phyloP scores from a whole-genome alignment of 2,329 filamentous ascomycete genomes.

The Bipolaris zeicola region DNA sequence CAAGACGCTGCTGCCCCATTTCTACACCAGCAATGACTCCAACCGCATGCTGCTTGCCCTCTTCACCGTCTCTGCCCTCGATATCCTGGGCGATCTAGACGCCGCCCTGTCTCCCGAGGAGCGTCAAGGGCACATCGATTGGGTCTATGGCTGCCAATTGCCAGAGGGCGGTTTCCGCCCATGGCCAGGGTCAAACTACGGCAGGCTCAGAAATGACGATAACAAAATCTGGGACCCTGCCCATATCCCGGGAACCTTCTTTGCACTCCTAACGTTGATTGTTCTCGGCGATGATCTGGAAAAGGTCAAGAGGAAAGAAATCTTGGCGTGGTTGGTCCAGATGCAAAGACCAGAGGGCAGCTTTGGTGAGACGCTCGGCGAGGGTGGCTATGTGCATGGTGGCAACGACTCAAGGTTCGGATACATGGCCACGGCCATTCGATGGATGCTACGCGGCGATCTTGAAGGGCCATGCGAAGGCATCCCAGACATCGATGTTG shows the following conservation, averaged over 20 bases:
- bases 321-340: slow-evolving; percentile 73
- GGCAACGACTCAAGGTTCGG: slow-evolving; percentile 87
- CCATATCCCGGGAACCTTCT: slow-evolving; percentile 86
- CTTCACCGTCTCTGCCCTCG: slow-evolving; percentile 85
- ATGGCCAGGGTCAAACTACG: slow-evolving; percentile 71
- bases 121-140: slow-evolving; percentile 65
- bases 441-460: slow-evolving; percentile 76
- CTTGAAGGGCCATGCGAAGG: slow-evolving; percentile 59
- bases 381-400: slow-evolving; percentile 68
- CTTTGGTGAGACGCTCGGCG: slow-evolving; percentile 81
- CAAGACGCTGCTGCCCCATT: slow-evolving; percentile 76
- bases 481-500: slow-evolving; percentile 75
- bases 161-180: slow-evolving; percentile 87
- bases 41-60: slow-evolving; percentile 87
- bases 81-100: slow-evolving; percentile 72
- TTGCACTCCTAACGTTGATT: slow-evolving; percentile 77
- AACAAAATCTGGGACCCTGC: slow-evolving; percentile 72
- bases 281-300: slow-evolving; percentile 65
- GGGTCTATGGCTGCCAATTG: slow-evolving; percentile 88
- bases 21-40: slow-evolving; percentile 88
- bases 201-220: slow-evolving; percentile 54
- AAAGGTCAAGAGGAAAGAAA: slow-evolving; percentile 69
- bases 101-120: slow-evolving; percentile 60
- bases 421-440: slow-evolving; percentile 79
- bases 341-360: slow-evolving; percentile 86